These are phyloP conservation scores for Platanus orientalis DNA, from an alignment of 164 flowering plant species.

Conservation along the genomic window DNA sequence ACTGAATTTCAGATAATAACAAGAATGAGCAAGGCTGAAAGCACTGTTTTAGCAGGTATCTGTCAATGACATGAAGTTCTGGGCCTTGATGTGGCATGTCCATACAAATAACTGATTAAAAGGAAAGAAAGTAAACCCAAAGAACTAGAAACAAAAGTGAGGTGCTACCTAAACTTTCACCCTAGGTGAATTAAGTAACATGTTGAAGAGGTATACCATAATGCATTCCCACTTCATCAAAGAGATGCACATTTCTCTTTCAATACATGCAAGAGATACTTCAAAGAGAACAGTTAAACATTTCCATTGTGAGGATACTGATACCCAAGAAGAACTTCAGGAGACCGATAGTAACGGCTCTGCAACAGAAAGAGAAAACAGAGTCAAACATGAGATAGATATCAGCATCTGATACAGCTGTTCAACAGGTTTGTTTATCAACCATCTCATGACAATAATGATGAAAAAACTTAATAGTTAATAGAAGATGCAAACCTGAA, in stretches of 20 bases:
- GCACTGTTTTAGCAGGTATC: too few species aligned
- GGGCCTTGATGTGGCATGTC: too few species aligned
- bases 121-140: too few species aligned
- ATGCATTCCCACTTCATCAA: background rate
- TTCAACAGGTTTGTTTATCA: background rate
- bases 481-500: conserved; percentile 57
- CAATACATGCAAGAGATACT: background rate
- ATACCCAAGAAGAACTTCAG: conserved; percentile 98
- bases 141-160: background rate
- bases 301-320: conserved; percentile 72
- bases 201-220: background rate
- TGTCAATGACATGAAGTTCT: too few species aligned
- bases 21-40: too few species aligned
- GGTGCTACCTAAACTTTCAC: too few species aligned
- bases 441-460: conserved; percentile 1
- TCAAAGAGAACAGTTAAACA: background rate
- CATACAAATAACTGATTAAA: too few species aligned
- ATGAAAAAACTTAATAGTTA: conserved; percentile 1
- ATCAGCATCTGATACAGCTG: background rate
- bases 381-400: background rate
- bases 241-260: background rate
- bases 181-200: too few species aligned
- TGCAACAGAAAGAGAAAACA: conserved; percentile 37
- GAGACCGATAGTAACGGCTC: conserved; percentile 99
- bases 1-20: background rate